Conservation (phyloP, 805 yeast species). For the Komagataella pastoris region DNA sequence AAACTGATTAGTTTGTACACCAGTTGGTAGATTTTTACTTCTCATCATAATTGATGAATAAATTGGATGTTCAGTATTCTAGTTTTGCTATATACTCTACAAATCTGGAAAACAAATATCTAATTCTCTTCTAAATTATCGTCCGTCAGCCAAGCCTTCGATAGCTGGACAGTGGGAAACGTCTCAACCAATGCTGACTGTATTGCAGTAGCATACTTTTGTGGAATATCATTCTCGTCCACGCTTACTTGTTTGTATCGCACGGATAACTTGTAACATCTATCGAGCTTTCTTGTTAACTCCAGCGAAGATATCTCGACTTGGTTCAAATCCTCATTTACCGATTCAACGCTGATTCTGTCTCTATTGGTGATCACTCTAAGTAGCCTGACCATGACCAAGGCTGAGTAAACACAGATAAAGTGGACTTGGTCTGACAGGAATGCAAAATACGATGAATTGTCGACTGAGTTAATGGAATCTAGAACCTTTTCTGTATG, state of each 20-base stretch:
- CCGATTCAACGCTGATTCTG: slow-evolving; percentile 3
- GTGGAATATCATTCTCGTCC: slow-evolving; percentile 7
- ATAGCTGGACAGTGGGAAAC: not conserved
- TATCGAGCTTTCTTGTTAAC: slow-evolving; percentile 5
- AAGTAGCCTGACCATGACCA: slow-evolving; percentile 20
- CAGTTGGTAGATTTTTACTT: no score
- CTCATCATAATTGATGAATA: no score
- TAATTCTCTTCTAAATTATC: not conserved
- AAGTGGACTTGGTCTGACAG: slow-evolving; percentile 62
- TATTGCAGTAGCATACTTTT: slow-evolving; percentile 5
- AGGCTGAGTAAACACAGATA: slow-evolving; percentile 28
- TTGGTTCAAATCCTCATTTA: slow-evolving; percentile 1
- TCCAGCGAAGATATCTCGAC: slow-evolving; percentile 6
- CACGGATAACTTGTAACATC: slow-evolving; percentile 3
- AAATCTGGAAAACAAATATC: not conserved
- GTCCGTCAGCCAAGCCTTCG: not conserved
- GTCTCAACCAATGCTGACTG: slow-evolving; percentile 1
- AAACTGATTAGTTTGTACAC: no score
- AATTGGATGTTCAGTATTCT: no score
- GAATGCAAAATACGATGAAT: slow-evolving; percentile 48
- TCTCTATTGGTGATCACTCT: slow-evolving; percentile 5
- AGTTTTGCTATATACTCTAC: not conserved
- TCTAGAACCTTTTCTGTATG: slow-evolving; percentile 29
- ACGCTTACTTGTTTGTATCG: slow-evolving; percentile 6
- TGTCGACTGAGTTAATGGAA: slow-evolving; percentile 20